Percentiles rank a stretch among this genome's conserved stretches.
Conservation (phyloP, 2,329 filamentous ascomycete genomes). For the Cryphonectria naterciae region DNA sequence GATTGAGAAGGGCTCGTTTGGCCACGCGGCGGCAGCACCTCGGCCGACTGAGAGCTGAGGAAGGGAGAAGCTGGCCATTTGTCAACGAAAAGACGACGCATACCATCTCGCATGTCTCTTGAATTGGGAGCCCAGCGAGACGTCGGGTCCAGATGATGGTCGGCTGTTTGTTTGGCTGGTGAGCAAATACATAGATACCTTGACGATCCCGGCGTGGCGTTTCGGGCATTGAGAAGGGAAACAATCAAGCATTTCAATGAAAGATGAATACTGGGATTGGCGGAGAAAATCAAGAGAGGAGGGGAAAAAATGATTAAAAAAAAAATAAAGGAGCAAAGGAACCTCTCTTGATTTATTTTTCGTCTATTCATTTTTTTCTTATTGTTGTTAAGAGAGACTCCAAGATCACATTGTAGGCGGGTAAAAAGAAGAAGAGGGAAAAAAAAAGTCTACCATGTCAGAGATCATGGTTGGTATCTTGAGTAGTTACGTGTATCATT, state of each 20-base stretch:
- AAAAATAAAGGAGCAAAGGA: background rate
- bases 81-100: background rate
- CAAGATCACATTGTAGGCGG: background rate
- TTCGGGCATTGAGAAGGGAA: background rate
- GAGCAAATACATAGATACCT: constrained; percentile 11
- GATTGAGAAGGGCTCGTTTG: constrained; percentile 72
- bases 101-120: background rate
- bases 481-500: constrained; percentile 4
- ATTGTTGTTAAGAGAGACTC: background rate
- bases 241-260: constrained; percentile 2
- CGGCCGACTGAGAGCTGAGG: constrained; percentile 21
- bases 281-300: background rate
- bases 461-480: background rate
- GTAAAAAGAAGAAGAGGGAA: background rate
- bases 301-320: background rate
- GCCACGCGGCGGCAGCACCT: constrained; percentile 42
- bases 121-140: background rate
- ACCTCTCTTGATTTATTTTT: background rate
- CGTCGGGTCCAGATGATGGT: background rate
- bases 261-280: background rate
- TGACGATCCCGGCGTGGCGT: constrained; percentile 11
- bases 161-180: constrained; percentile 9
- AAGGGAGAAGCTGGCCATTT: background rate
- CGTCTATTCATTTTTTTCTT: background rate
- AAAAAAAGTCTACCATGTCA: background rate